phyloP scores from a whole-genome alignment of 768 basidiomycete species.

The Tricholomella constricta region DNA sequence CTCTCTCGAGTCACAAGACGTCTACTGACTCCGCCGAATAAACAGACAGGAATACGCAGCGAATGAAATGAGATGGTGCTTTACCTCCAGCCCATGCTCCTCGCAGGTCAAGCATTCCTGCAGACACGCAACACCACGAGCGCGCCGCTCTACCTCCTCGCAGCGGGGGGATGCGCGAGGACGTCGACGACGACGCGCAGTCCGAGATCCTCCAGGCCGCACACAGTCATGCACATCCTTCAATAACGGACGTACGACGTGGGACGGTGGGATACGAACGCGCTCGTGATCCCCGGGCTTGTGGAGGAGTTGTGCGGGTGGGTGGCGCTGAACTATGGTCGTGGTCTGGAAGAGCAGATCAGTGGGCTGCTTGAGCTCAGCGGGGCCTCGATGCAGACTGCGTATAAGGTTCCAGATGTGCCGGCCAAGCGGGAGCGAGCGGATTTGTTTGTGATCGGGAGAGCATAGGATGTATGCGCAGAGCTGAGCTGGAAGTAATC shows the following conservation, averaged over 20 bases:
- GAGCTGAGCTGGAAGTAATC: not conserved
- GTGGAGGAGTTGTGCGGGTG: conserved; percentile 14
- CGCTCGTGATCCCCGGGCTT: conserved; percentile 10
- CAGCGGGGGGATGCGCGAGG: conserved; percentile 15
- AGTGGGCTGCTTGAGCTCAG: conserved; percentile 10
- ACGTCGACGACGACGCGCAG: not conserved
- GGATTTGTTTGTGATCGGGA: conserved; percentile 10
- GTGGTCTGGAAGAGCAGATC: conserved; percentile 7
- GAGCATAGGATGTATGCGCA: not conserved
- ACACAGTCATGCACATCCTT: not conserved
- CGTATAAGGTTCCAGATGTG: conserved; percentile 4
- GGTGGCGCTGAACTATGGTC: conserved; percentile 14
- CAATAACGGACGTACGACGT: not conserved
- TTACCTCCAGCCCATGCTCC: no score
- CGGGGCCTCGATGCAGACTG: conserved; percentile 12
- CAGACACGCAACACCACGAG: not conserved
- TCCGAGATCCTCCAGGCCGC: conserved; percentile 1
- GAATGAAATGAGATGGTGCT: not conserved
- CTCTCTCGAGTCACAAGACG: no score
- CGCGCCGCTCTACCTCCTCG: conserved; percentile 12
- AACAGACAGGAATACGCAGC: not conserved
- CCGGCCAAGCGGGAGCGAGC: not conserved
- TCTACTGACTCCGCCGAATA: no score
- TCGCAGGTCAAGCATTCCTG: no score
- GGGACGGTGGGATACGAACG: conserved; percentile 1